These are phyloP conservation scores for Fonsecaea pedrosoi DNA, from an alignment of 2,329 filamentous ascomycete genomes.

Conservation along the genomic window DNA sequence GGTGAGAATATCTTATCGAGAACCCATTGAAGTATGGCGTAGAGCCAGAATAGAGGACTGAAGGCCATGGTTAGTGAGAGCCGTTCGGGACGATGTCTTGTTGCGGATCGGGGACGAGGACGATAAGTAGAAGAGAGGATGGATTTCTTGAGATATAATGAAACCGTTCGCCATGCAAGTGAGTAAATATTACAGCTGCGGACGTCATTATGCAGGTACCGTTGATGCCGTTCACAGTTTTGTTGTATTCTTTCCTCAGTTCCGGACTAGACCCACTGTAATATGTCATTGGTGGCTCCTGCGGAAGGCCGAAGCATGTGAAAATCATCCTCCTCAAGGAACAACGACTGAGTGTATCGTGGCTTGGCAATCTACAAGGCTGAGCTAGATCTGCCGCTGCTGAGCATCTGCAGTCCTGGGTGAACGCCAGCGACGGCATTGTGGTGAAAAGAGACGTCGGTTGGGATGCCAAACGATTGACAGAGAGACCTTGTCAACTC, in stretches of 20 bases:
- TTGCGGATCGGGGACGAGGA: neutral
- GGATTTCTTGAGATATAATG: neutral
- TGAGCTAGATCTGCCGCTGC: neutral
- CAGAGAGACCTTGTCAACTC: neutral
- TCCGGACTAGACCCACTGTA: constrained; percentile 1
- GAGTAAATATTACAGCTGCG: neutral
- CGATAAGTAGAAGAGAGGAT: neutral
- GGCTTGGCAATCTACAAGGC: neutral
- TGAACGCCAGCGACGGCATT: neutral
- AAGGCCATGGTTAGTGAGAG: constrained; percentile 20
- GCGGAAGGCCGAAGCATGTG: constrained; percentile 16
- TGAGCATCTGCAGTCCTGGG: neutral
- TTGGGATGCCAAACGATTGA: neutral
- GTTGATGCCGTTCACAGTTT: neutral
- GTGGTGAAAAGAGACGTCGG: neutral
- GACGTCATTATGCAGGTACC: constrained; percentile 23
- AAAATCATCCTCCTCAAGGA: constrained; percentile 12
- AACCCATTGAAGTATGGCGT: constrained; percentile 69
- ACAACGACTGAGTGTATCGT: too few relatives aligned
- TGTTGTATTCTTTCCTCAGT: neutral
- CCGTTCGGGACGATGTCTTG: neutral
- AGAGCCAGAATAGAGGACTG: constrained; percentile 59
- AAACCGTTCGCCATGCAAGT: too few relatives aligned
- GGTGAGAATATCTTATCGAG: constrained; percentile 72
- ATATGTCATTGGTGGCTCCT: constrained; percentile 20